These are phyloP conservation scores for Papilionanthe hybrid DNA, from an alignment of 116 monocot species.

Conservation along the genomic window DNA sequence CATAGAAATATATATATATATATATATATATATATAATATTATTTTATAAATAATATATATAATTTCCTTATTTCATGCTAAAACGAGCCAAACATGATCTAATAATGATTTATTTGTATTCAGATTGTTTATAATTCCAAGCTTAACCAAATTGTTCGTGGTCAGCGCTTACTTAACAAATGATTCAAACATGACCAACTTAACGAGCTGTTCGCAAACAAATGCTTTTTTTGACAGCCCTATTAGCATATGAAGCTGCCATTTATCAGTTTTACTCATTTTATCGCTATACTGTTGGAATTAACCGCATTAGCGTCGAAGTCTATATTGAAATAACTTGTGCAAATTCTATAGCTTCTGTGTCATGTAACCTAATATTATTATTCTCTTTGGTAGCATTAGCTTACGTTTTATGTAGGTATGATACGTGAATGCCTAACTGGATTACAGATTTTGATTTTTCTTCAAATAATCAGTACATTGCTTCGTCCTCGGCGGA, in stretches of 20 bases:
- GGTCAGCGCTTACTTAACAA: too few species aligned
- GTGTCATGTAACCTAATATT: neutral
- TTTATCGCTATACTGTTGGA: neutral
- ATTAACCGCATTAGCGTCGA: neutral
- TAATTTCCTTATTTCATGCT: too few species aligned
- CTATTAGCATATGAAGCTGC: neutral
- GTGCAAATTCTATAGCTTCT: neutral
- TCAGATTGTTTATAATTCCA: too few species aligned
- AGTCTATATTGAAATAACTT: neutral
- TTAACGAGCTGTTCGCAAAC: too few species aligned
- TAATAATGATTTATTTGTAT: too few species aligned
- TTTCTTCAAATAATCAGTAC: slow-evolving; percentile 98
- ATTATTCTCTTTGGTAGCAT: neutral
- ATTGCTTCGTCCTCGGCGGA: slow-evolving; percentile 96
- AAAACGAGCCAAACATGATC: too few species aligned
- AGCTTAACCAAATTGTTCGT: too few species aligned
- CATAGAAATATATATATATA: too few species aligned
- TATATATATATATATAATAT: too few species aligned
- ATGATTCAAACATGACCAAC: too few species aligned
- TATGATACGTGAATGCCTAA: slow-evolving; percentile 26
- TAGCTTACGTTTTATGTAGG: neutral
- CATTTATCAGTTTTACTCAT: neutral
- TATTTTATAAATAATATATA: too few species aligned
- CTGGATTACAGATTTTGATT: slow-evolving; percentile 98
- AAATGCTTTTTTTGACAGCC: too few species aligned